A percentile compares a stretch with the other conserved stretches of the same genome.
phyloP scores from a whole-genome alignment of 176 grass and related monocot species.

The Eleusine coracana region DNA sequence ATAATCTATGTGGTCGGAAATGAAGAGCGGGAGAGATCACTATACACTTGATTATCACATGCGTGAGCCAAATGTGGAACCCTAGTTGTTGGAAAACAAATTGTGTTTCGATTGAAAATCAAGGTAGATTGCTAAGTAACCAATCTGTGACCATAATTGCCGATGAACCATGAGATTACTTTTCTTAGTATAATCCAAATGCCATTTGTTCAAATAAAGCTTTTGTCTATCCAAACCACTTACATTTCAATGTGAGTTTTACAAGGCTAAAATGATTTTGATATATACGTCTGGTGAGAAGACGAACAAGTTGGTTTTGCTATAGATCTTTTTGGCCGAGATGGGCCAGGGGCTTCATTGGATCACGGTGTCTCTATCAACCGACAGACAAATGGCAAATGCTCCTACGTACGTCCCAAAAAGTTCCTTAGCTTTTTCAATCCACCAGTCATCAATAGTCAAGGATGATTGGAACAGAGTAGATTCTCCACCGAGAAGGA shows the following conservation, averaged over 20 bases:
- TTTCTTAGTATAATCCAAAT: neutral
- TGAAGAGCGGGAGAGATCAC: no score
- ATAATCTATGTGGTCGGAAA: no score
- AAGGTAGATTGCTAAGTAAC: neutral
- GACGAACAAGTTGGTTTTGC: neutral
- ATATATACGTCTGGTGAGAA: neutral
- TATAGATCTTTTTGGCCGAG: neutral
- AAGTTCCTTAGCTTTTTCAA: neutral
- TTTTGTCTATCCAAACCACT: neutral
- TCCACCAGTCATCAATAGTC: conserved; percentile 13
- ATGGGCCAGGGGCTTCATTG: neutral
- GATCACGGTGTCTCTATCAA: neutral
- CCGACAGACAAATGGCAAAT: conserved; percentile 20
- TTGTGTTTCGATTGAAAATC: neutral
- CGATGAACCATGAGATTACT: no score
- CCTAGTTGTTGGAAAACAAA: neutral
- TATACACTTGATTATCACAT: no score
- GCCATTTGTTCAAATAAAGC: neutral
- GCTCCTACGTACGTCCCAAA: neutral
- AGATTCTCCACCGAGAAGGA: conserved; percentile 25
- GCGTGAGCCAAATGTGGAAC: no score
- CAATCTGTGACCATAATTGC: neutral
- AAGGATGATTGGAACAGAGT: conserved; percentile 17
- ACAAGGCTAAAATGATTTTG: neutral
- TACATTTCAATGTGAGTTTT: neutral